Evolutionary conservation across 2,329 filamentous ascomycete genomes (phyloP), one percentile per base, ranked within the genome.

Genomic region (Triangularia verruculosa): DNA sequence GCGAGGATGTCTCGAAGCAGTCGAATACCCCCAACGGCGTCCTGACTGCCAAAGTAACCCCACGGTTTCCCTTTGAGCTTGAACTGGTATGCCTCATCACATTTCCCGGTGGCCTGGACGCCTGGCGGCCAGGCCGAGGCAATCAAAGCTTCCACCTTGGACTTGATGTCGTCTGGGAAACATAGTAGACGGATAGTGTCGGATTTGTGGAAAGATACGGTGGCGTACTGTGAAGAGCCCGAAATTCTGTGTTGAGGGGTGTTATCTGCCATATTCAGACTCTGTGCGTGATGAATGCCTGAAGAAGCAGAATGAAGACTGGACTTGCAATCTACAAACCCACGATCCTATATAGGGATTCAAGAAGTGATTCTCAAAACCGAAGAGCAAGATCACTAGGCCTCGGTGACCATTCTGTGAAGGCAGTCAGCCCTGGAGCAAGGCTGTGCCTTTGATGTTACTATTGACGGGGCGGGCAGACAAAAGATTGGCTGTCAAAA

Each of bases 131-230:
- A 72, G 22, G 64, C 61, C 24, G 65, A 28, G n/a, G 60, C 34
- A n/a, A 73, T 54, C 17, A 69, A 51, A n/a, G 64, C 9, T 34
- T 70, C 65, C 22, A 69, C 39, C 15, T 56, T 51, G 17, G 54
- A n/a, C 59, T 55, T 51, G 24, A 71, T 55, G 6, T 63, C 22
- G 17, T 63, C 32, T 12, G 70, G 71, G 59, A 72, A 70, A 60
- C 68, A 62, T 20, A 71, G 59, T 51, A 72, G 65, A 55, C 70
- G 68, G 51, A 73, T 22, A 56, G 54, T 65, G 58, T 72, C 67
- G 17, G 56, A 56, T 30, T 68, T 64, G 57, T 71, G 68, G 60
- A 73, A 56, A 27, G 69, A 71, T 32, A 73, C 39, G 17, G 64
- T 64, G n/a, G 71, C 68, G 30, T 59, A 64, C 9, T 57, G 57